These are phyloP conservation scores for Ramaria sp. DNA, from an alignment of 768 basidiomycete genomes.

Conservation along the genomic window DNA sequence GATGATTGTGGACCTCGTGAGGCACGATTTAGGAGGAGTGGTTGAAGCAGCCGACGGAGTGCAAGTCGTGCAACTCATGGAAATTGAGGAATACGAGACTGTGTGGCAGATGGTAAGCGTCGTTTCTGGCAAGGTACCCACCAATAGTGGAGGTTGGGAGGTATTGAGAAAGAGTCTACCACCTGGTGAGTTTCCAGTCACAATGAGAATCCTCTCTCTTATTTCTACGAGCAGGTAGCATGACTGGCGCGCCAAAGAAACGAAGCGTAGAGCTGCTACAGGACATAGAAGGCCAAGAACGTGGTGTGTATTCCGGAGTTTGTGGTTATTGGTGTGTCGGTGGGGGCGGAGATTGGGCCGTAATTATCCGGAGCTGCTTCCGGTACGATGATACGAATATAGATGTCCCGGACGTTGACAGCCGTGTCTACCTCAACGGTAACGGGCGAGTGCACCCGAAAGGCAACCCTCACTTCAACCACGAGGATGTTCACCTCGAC, in stretches of 20 bases:
- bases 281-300: constrained; percentile 56
- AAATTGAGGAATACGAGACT: constrained; percentile 84
- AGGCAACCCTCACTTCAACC: constrained; percentile 10
- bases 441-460: background rate
- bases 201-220: background rate
- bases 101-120: constrained; percentile 96
- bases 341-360: constrained; percentile 86
- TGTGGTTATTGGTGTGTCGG: constrained; percentile 89
- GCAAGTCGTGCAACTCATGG: constrained; percentile 72
- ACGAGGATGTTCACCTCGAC: constrained; percentile 11
- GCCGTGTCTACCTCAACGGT: background rate
- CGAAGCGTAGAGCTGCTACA: constrained; percentile 86
- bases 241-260: constrained; percentile 97
- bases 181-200: constrained; percentile 44
- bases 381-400: constrained; percentile 40
- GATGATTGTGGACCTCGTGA: constrained; percentile 96
- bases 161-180: constrained; percentile 72
- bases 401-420: constrained; percentile 10
- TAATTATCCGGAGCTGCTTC: constrained; percentile 89
- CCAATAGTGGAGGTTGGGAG: constrained; percentile 59
- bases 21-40: constrained; percentile 80
- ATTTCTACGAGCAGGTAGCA: constrained; percentile 50
- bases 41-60: constrained; percentile 62
- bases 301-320: constrained; percentile 84
- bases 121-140: constrained; percentile 57